Conservation (phyloP, 306 rosid genomes). For the Pyrus bretschneideri region DNA sequence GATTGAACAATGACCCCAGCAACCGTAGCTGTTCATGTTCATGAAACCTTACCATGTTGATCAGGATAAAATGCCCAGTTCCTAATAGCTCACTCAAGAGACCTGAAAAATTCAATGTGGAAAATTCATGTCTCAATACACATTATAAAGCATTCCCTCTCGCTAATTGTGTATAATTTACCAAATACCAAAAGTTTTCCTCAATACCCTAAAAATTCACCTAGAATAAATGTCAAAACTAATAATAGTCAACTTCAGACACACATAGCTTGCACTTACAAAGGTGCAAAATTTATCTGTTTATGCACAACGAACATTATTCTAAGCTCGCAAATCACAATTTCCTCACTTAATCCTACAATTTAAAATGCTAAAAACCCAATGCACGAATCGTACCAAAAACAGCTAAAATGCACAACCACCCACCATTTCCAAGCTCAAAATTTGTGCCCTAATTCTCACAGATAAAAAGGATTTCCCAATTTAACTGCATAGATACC, state of each 20-base stretch:
- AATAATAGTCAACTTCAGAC: not conserved
- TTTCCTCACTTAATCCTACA: not conserved
- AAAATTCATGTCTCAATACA: not conserved
- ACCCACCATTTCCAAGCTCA: conserved; percentile 5
- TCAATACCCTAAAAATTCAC: not conserved
- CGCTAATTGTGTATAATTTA: not conserved
- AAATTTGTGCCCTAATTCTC: not conserved
- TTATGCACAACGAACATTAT: not conserved
- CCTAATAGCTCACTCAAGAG: conserved; percentile 8
- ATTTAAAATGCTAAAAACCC: not conserved
- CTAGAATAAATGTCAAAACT: not conserved
- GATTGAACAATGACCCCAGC: not conserved
- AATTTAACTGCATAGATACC: not conserved
- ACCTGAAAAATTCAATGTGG: conserved; percentile 14
- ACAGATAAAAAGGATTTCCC: not conserved
- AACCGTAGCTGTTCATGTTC: not conserved
- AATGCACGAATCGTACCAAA: not conserved
- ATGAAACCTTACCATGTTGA: conserved; percentile 30
- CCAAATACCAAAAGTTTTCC: not conserved
- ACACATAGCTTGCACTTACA: not conserved
- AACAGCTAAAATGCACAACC: not conserved
- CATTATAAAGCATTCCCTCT: not conserved
- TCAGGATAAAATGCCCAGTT: not conserved
- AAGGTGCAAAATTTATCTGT: not conserved
- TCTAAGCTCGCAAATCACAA: not conserved